Base-by-base conservation (phyloP, 2,329 filamentous ascomycete genomes). In the Colletotrichum salicis region DNA sequence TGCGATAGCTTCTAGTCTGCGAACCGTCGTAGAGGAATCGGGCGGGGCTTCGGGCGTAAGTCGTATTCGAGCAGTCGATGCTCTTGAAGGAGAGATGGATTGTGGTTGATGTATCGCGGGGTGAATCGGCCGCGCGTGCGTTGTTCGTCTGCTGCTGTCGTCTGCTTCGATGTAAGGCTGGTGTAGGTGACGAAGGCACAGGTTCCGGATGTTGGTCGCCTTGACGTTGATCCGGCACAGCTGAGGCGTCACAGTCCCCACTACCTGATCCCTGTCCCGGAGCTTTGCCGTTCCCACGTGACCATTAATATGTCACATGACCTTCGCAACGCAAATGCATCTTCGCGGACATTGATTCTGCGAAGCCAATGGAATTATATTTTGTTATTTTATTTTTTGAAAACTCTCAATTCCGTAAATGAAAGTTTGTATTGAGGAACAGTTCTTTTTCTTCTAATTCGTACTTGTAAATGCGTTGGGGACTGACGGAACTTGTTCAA, bases 181-280 rank as follows among this genome's bases (percentile, higher is more conserved):
- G 45, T 24, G 11, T 37, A 60, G 56, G 48, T 64, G 59, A 61
- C n/a, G 37, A 65, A n/a, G 33, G 37, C 13, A 6, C 29, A 35
- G 22, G 33, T 19, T 29, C 64, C 58, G 33, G 56, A 56, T 67
- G 55, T 55, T 35, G 54, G 65, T 31, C 65, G 70, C 70, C 70
- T 72, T 70, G 70, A 72, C 70, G 70, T 70, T 72, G 59, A 72
- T 72, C 60, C 55, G 60, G 59, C 65, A 64, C 70, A 70, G 70
- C 66, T 70, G 66, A 72, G 70, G 70, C 65, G 70, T 72, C 70
- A 72, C 65, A 37, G 66, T 72, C 65, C 65, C 60, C 66, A 64
- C 66, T 41, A 27, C 69, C 68, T 59, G 35, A 51, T 48, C 64
- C 64, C 29, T 69, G 65, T 37, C 27, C 54, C 45, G 22, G 22